These are phyloP conservation scores for Aspergillus flavus DNA, from an alignment of 2,329 filamentous ascomycete species.

Conservation along the genomic window DNA sequence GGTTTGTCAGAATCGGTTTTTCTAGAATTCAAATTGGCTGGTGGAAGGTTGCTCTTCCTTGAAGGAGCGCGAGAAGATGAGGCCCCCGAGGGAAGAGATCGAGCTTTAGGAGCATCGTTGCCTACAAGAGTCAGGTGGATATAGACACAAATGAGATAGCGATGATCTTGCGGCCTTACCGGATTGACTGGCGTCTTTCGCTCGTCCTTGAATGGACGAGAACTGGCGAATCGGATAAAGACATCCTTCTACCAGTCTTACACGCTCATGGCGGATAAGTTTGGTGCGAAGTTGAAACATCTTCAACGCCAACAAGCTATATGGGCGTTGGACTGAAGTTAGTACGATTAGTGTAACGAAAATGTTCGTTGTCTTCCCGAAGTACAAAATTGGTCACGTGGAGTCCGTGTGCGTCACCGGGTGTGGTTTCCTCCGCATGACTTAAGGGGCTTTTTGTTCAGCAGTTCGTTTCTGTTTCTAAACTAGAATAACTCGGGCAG, in stretches of 20 bases:
- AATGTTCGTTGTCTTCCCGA: neutral
- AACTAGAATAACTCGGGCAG: too few species aligned
- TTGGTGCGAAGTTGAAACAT: conserved; percentile 32
- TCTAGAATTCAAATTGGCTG: conserved; percentile 23
- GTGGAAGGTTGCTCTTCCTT: conserved; percentile 16
- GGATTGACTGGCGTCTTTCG: conserved; percentile 18
- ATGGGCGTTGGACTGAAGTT: neutral
- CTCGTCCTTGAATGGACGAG: conserved; percentile 24
- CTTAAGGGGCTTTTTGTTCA: neutral
- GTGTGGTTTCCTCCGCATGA: neutral
- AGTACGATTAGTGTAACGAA: neutral
- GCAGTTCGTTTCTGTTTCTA: neutral
- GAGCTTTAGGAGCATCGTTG: conserved; percentile 1
- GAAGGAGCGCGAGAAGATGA: conserved; percentile 8
- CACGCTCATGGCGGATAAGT: conserved; percentile 9
- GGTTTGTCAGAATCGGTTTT: conserved; percentile 20
- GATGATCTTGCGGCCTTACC: conserved; percentile 25
- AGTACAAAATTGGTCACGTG: neutral
- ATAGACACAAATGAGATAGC: neutral
- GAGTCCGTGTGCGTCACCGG: neutral
- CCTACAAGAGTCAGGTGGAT: neutral
- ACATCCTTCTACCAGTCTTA: conserved; percentile 19
- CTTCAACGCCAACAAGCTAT: conserved; percentile 9
- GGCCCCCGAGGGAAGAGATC: neutral
- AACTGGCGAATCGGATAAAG: conserved; percentile 28